Percentiles rank a stretch among this genome's conserved stretches.
Conservation (phyloP, 305 asterid genomes). For the Solanum aculeatissimum region DNA sequence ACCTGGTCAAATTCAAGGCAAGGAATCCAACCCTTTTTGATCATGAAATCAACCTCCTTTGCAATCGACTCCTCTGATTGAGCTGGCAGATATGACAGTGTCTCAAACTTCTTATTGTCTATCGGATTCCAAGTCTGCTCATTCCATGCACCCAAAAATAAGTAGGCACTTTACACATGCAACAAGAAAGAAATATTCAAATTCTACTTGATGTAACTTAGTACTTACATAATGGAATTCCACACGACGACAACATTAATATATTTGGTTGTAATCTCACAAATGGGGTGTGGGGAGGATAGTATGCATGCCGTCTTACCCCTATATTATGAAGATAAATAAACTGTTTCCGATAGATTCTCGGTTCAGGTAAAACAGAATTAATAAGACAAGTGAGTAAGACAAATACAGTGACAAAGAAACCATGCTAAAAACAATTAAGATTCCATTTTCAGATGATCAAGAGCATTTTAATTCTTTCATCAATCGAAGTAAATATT, state of each 20-base stretch:
- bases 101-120: slow-evolving; percentile 30
- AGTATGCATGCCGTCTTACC: neutral
- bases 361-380: neutral
- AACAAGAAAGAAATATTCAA: neutral
- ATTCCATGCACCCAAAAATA: neutral
- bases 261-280: neutral
- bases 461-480: neutral
- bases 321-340: neutral
- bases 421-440: too few species aligned
- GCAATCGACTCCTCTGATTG: slow-evolving; percentile 14
- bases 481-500: neutral
- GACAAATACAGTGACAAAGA: neutral
- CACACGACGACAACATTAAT: neutral
- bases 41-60: slow-evolving; percentile 35
- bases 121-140: slow-evolving; percentile 32
- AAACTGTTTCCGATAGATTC: neutral
- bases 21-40: slow-evolving; percentile 32
- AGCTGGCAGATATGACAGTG: slow-evolving; percentile 36
- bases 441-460: too few species aligned
- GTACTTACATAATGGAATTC: neutral
- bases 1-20: slow-evolving; percentile 30
- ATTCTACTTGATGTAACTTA: neutral
- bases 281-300: neutral
- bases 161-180: too few species aligned
- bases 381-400: neutral